Evolutionary conservation across 148 eudicot genomes (phyloP), one percentile per base, ranked within the genome.

Genomic region (Camellia granthamiana): DNA sequence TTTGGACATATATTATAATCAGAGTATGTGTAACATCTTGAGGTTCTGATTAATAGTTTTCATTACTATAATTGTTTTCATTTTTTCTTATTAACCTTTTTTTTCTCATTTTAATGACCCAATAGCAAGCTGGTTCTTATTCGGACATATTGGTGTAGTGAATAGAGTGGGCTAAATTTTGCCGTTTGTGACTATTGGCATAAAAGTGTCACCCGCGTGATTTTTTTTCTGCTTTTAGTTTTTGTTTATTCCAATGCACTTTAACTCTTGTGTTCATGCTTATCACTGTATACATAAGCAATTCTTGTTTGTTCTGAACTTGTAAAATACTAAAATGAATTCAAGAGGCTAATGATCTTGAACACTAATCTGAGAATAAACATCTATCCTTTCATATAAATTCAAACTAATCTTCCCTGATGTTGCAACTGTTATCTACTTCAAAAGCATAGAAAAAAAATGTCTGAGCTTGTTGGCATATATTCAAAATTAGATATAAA

Each of bases 321-420:
- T 2, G 3, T 68, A 42, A 42, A n/a, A 42, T 41, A 15, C 19
- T 0, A 42, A 68, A 68, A 42, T 43, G 0, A 68, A 5, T 7
- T 69, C 52, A 69, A 11, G 19, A 69, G 72, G 72, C 74, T 11
- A 44, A 44, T 46, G 74, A n/a, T 70, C 47, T 56, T 49, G 11
- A 46, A 11, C 54, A 46, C 56, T 70, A 8, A 12, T 47, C 21
- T n/a, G 74, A 70, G 56, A n/a, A 44, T 19, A 10, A 47, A 47
- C 23, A 46, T 7, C 52, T 1, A 15, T 42, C 19, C 6, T 10
- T 10, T 3, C 30, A 23, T 67, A 14, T 68, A 11, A 49, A 49
- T 49, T 49, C 52, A 49, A 7, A 30, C 16, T 41, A 65, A 65
- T 65, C 44, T 64, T 41, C 72, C 14, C 19, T 14, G 52, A 19